These are phyloP conservation scores for Diaporthe aspalathi DNA, from an alignment of 2,329 filamentous ascomycete species.

Conservation along the genomic window DNA sequence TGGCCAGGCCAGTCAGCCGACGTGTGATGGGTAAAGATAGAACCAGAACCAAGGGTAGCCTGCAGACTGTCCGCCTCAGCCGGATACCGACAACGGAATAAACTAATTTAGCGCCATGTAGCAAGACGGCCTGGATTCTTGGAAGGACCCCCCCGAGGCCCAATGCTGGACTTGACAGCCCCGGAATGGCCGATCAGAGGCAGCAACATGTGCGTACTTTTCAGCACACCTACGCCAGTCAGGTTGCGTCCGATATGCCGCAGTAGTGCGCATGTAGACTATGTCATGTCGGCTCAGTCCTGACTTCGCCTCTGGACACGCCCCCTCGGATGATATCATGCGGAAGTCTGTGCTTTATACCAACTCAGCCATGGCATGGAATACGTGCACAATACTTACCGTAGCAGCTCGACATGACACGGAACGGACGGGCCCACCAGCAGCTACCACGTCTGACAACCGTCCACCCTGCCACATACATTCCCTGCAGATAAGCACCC, in stretches of 20 bases:
- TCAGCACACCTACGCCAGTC: conserved; percentile 20
- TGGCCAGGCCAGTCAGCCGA: conserved; percentile 8
- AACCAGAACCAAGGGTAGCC: conserved; percentile 15
- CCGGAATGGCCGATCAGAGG: conserved; percentile 3
- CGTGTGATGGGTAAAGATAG: conserved; percentile 24
- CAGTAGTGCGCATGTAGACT: conserved; percentile 8
- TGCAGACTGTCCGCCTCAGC: conserved; percentile 25
- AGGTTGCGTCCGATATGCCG: conserved; percentile 9
- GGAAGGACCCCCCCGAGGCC: conserved; percentile 3
- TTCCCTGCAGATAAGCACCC: conserved; percentile 22
- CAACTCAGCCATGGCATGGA: not conserved
- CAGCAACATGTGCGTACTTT: conserved; percentile 21
- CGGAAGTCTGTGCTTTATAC: conserved; percentile 8
- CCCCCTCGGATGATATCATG: conserved; percentile 20
- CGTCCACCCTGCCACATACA: conserved; percentile 6
- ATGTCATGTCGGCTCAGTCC: not conserved
- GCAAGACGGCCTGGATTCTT: conserved; percentile 5
- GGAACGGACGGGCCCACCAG: not conserved
- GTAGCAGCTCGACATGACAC: conserved; percentile 4
- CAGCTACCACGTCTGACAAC: conserved; percentile 17
- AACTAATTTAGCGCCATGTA: conserved; percentile 25
- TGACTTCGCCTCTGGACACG: conserved; percentile 10
- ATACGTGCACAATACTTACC: not conserved
- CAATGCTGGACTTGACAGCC: conserved; percentile 2
- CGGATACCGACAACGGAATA: conserved; percentile 27